A percentile compares a stretch with the other conserved stretches of the same genome.
phyloP scores from a whole-genome alignment of 2,329 filamentous ascomycete species.

The Botrytis fabae region DNA sequence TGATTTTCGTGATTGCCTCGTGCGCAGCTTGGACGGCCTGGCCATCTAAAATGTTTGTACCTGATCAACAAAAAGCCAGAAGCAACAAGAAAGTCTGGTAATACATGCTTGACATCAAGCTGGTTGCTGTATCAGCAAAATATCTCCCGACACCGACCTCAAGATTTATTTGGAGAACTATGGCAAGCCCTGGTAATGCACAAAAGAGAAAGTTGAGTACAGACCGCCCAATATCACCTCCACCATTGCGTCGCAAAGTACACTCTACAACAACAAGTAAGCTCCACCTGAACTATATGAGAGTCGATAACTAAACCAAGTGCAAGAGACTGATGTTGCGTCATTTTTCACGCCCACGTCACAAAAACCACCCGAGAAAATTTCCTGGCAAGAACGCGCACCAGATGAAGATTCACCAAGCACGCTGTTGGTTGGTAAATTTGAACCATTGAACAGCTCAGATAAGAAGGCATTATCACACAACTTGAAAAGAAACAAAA shows the following conservation, averaged over 20 bases:
- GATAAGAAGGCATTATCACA: conserved; percentile 10
- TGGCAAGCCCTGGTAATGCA: conserved; percentile 30
- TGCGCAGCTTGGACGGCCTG: not conserved
- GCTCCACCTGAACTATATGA: conserved; percentile 13
- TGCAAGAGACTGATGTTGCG: conserved; percentile 65
- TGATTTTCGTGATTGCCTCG: not conserved
- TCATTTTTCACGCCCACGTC: conserved; percentile 88
- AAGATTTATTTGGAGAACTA: conserved; percentile 21
- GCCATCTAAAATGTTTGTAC: not conserved
- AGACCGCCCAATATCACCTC: conserved; percentile 38
- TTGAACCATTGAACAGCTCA: conserved; percentile 50
- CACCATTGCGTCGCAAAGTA: conserved; percentile 41
- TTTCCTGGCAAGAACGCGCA: conserved; percentile 69
- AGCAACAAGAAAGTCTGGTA: not conserved
- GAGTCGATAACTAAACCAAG: conserved; percentile 25
- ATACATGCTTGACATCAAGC: not conserved
- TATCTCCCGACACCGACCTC: not conserved
- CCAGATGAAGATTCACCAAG: conserved; percentile 49
- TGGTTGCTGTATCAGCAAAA: not conserved
- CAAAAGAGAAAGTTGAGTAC: conserved; percentile 36
- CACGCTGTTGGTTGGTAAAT: conserved; percentile 75
- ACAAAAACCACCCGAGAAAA: conserved; percentile 76
- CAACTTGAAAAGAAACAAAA: conserved; percentile 51
- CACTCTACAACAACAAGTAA: conserved; percentile 42
- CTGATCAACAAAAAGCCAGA: not conserved